These are phyloP conservation scores for Lomentospora prolificans DNA, from an alignment of 2,329 filamentous ascomycete species.

Conservation along the genomic window DNA sequence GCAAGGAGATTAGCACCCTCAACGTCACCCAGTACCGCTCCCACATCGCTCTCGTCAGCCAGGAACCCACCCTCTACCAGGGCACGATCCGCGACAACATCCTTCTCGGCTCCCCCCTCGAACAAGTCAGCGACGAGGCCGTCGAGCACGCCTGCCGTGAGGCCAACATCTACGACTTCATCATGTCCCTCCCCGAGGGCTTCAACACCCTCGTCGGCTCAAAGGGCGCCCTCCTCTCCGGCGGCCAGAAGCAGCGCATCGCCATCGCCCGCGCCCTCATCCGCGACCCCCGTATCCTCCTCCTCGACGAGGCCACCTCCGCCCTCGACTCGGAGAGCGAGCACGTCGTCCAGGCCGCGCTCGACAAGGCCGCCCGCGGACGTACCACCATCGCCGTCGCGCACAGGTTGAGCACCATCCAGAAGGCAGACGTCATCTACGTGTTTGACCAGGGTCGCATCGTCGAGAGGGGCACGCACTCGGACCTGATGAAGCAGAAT, in stretches of 20 bases:
- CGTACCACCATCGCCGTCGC: conserved; percentile 91
- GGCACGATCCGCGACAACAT: conserved; percentile 89
- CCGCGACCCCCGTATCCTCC: conserved; percentile 78
- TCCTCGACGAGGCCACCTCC: conserved; percentile 73
- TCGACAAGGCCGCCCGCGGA: conserved; percentile 73
- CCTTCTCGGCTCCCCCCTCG: conserved; percentile 60
- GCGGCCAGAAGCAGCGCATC: conserved; percentile 90
- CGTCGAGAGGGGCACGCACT: conserved; percentile 75
- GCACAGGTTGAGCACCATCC: conserved; percentile 83
- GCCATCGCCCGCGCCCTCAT: conserved; percentile 87
- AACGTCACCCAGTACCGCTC: conserved; percentile 82
- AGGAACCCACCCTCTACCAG: conserved; percentile 91
- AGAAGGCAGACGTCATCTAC: conserved; percentile 89
- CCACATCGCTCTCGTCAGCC: conserved; percentile 77
- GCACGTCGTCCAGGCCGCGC: conserved; percentile 69
- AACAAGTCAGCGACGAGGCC: conserved; percentile 59
- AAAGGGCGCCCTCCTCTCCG: conserved; percentile 76
- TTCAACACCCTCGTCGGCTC: conserved; percentile 79
- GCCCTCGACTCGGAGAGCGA: conserved; percentile 70
- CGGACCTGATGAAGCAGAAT: conserved; percentile 57
- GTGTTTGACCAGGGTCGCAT: conserved; percentile 89
- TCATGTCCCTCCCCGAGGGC: conserved; percentile 74
- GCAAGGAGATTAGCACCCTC: conserved; percentile 66
- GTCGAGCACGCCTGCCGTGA: conserved; percentile 76
- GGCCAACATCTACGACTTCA: conserved; percentile 88